Conservation (phyloP, 2,329 filamentous ascomycete genomes). For the Anisogramma anomala region DNA sequence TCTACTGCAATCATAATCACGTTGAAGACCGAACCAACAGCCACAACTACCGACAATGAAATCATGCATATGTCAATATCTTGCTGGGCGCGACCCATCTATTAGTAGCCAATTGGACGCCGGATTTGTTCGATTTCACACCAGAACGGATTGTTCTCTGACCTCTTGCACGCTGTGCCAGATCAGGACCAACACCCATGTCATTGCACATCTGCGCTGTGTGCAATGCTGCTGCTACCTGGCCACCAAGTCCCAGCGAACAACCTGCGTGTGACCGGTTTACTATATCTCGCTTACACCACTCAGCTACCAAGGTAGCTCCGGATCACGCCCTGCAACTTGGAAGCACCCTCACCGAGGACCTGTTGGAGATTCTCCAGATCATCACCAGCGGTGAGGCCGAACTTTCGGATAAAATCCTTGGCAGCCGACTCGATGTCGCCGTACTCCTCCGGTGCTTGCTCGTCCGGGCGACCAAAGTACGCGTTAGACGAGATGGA, state of each 20-base stretch:
- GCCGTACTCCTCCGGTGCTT: constrained; percentile 64
- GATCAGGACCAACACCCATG: background rate
- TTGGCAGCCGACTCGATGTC: constrained; percentile 89
- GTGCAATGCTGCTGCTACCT: background rate
- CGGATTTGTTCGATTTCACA: background rate
- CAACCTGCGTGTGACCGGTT: background rate
- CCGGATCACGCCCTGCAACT: constrained; percentile 65
- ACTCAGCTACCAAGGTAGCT: constrained; percentile 49
- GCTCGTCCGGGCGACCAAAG: constrained; percentile 84
- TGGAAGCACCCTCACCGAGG: constrained; percentile 73
- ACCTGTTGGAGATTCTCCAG: constrained; percentile 78
- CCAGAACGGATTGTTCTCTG: background rate
- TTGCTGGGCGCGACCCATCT: constrained; percentile 8
- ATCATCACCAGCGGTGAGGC: constrained; percentile 90
- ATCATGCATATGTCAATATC: background rate
- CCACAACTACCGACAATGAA: no score
- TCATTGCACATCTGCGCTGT: background rate
- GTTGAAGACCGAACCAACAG: background rate
- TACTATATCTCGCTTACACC: background rate
- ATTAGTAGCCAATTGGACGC: constrained; percentile 11
- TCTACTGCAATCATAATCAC: no score
- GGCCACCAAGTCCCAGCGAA: background rate
- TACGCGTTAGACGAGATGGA: constrained; percentile 95
- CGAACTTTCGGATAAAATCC: constrained; percentile 91
- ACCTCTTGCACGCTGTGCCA: background rate